Evolutionary conservation across 371 early-diverging fungal species (phyloP).

Genomic region (Mortierella sp.): DNA sequence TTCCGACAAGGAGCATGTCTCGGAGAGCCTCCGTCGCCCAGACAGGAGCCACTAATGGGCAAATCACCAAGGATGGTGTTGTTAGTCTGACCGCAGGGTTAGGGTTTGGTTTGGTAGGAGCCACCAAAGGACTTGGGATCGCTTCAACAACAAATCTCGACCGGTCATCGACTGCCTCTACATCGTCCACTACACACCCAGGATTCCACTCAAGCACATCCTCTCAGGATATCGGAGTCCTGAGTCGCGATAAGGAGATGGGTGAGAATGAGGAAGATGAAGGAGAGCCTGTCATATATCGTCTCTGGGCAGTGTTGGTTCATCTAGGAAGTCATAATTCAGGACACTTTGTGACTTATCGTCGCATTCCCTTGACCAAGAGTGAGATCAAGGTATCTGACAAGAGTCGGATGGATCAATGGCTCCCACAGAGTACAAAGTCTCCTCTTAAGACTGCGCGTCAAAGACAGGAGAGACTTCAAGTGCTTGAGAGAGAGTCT

Average conservation of each 20-base stretch:
- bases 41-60: too few species aligned
- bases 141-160: conserved; percentile 2
- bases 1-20: conserved; percentile 67
- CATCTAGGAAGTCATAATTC: conserved; percentile 78
- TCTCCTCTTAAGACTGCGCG: too few species aligned
- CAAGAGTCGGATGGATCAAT: too few species aligned
- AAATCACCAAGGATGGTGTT: too few species aligned
- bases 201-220: not conserved
- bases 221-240: not conserved
- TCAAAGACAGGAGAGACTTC: too few species aligned
- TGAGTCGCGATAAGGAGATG: not conserved
- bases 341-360: conserved; percentile 77
- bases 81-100: too few species aligned
- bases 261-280: not conserved
- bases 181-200: too few species aligned
- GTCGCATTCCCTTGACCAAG: conserved; percentile 51
- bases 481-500: not conserved
- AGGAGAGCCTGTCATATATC: conserved; percentile 58
- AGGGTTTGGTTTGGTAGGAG: too few species aligned
- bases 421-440: too few species aligned
- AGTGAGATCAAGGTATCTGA: not conserved
- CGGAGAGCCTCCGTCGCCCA: conserved; percentile 25
- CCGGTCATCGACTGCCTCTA: too few species aligned
- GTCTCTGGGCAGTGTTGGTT: conserved; percentile 67
- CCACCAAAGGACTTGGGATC: not conserved